Percentiles rank a stretch among this genome's conserved stretches.
Conservation (phyloP, 305 asterid genomes). For the Plantago lanceolata region DNA sequence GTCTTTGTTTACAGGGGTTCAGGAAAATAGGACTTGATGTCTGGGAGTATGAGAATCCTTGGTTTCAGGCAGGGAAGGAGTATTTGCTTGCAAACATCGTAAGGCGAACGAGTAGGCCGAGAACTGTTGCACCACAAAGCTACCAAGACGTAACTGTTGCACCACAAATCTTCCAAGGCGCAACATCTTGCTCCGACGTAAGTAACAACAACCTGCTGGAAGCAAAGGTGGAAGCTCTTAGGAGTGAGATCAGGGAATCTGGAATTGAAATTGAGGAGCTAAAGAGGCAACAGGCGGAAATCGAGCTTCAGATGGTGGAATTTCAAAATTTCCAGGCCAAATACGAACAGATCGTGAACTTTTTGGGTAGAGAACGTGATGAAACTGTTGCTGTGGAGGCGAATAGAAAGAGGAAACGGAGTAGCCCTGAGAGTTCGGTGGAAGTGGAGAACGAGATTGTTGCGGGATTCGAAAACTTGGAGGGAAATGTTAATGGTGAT, state of each 20-base stretch:
- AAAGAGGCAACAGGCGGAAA: slow-evolving; percentile 26
- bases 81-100: slow-evolving; percentile 41
- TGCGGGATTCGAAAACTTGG: not conserved
- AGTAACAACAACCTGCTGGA: not conserved
- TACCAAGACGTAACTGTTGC: not conserved
- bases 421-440: not conserved
- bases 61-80: slow-evolving; percentile 45
- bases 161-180: too few species aligned
- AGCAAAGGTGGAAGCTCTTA: slow-evolving; percentile 22
- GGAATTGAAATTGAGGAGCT: slow-evolving; percentile 34
- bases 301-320: slow-evolving; percentile 24
- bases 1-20: slow-evolving; percentile 47
- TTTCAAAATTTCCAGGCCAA: slow-evolving; percentile 8
- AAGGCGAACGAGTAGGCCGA: slow-evolving; percentile 25
- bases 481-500: not conserved
- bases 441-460: not conserved
- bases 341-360: slow-evolving; percentile 14
- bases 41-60: slow-evolving; percentile 45
- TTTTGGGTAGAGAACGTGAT: slow-evolving; percentile 26
- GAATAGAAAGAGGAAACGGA: too few species aligned
- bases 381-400: not conserved
- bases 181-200: not conserved
- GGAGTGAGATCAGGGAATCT: slow-evolving; percentile 13
- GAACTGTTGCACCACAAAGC: not conserved
- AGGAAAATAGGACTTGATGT: slow-evolving; percentile 49